Conservation (phyloP, 805 yeast species). For the Candida anglica region DNA sequence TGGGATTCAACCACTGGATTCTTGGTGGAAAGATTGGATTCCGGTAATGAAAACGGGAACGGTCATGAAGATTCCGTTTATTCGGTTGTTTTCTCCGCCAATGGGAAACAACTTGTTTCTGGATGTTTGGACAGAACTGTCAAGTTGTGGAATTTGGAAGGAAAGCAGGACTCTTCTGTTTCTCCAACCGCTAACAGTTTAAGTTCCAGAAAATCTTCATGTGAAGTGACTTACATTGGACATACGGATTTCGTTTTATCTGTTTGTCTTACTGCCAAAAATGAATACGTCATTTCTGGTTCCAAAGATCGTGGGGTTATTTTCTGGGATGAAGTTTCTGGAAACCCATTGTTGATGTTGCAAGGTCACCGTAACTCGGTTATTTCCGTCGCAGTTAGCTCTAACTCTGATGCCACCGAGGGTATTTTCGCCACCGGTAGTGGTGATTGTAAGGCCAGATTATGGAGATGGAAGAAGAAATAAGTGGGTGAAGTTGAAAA, state of each 20-base stretch:
- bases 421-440: conserved; percentile 95
- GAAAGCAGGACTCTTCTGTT: conserved; percentile 29
- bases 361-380: conserved; percentile 97
- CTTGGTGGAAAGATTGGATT: conserved; percentile 86
- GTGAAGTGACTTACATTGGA: conserved; percentile 91
- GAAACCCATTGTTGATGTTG: conserved; percentile 89
- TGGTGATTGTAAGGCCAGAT: conserved; percentile 96
- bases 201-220: conserved; percentile 43
- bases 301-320: conserved; percentile 96
- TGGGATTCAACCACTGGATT: conserved; percentile 95
- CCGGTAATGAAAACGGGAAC: conserved; percentile 81
- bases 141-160: conserved; percentile 89
- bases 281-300: conserved; percentile 86
- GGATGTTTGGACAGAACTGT: conserved; percentile 96
- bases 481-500: conserved; percentile 6
- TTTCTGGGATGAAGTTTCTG: conserved; percentile 91
- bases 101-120: conserved; percentile 87
- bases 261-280: conserved; percentile 91
- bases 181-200: conserved; percentile 8
- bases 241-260: conserved; percentile 94
- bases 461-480: conserved; percentile 81
- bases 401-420: conserved; percentile 65
- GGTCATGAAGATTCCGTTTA: conserved; percentile 97
- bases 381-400: conserved; percentile 88
- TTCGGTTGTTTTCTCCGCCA: conserved; percentile 88